phyloP scores from a whole-genome alignment of 768 basidiomycete species.

The Lentinula guzmanii region DNA sequence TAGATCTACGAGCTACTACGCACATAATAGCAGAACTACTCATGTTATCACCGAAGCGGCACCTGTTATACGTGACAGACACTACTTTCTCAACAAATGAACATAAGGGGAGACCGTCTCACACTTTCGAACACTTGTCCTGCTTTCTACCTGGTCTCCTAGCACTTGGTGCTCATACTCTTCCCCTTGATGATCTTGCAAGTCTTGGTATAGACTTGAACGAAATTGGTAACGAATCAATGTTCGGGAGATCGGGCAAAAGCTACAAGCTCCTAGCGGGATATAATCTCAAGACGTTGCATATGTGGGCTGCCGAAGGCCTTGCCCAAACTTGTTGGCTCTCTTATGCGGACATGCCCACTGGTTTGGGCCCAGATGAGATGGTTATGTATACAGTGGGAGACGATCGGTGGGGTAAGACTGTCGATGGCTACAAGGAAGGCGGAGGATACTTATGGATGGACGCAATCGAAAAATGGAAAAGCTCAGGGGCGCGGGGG shows the following conservation, averaged over 20 bases:
- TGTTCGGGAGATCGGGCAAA: conserved; percentile 27
- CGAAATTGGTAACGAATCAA: conserved; percentile 30
- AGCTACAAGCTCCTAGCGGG: conserved; percentile 30
- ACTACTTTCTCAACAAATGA: conserved; percentile 19
- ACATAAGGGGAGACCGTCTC: conserved; percentile 29
- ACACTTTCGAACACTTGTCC: conserved; percentile 65
- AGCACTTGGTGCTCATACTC: conserved; percentile 60
- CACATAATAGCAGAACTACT: conserved; percentile 59
- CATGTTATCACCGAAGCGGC: conserved; percentile 59
- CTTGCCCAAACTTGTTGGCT: conserved; percentile 67
- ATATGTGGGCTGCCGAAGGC: conserved; percentile 73
- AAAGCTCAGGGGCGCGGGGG: conserved; percentile 35
- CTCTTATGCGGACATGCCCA: conserved; percentile 64
- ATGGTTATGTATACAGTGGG: conserved; percentile 31
- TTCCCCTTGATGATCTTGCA: conserved; percentile 50
- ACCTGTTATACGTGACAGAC: conserved; percentile 67
- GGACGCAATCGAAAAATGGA: conserved; percentile 44
- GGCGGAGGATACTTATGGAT: conserved; percentile 36
- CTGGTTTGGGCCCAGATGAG: conserved; percentile 66
- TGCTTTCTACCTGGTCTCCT: conserved; percentile 76
- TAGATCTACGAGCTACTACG: conserved; percentile 58
- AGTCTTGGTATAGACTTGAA: conserved; percentile 40
- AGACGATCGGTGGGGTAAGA: conserved; percentile 10
- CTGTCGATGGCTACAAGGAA: conserved; percentile 14
- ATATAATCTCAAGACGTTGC: conserved; percentile 55